Conservation (phyloP, 2,329 filamentous ascomycete genomes). For the Fusarium subglutinans region DNA sequence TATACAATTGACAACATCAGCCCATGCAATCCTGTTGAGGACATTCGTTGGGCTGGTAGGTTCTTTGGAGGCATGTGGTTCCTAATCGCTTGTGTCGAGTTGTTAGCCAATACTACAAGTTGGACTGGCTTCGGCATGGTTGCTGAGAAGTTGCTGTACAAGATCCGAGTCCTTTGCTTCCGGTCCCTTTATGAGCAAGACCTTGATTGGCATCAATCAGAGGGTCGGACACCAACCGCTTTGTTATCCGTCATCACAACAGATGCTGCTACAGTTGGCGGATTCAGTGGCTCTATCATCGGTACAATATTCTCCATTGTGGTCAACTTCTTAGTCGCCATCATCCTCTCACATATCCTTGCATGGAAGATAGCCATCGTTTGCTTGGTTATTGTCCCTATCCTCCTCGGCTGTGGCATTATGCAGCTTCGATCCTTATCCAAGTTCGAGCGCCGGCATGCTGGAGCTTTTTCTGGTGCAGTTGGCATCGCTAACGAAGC, state of each 20-base stretch:
- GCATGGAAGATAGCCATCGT: constrained; percentile 82
- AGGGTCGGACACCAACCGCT: constrained; percentile 66
- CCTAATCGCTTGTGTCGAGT: constrained; percentile 58
- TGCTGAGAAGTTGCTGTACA: constrained; percentile 72
- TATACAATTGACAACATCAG: constrained; percentile 56
- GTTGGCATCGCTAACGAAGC: constrained; percentile 74
- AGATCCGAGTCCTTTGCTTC: constrained; percentile 70
- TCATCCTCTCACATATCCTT: constrained; percentile 75
- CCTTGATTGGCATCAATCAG: constrained; percentile 76
- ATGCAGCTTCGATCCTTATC: constrained; percentile 73
- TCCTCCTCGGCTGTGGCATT: constrained; percentile 74
- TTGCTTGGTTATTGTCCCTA: constrained; percentile 72
- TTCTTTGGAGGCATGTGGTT: constrained; percentile 68
- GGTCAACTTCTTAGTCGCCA: constrained; percentile 73
- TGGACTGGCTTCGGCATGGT: constrained; percentile 58
- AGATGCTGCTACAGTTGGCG: constrained; percentile 73
- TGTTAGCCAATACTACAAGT: constrained; percentile 65
- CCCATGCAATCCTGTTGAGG: constrained; percentile 53
- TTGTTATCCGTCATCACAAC: constrained; percentile 75
- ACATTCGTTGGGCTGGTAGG: constrained; percentile 50
- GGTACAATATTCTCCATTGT: constrained; percentile 74
- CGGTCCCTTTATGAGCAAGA: constrained; percentile 73
- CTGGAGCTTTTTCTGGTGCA: constrained; percentile 70
- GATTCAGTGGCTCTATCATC: constrained; percentile 75
- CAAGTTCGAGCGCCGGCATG: constrained; percentile 69